phyloP scores from a whole-genome alignment of 495 filamentous ascomycete species.

The Aspergillus taichungensis region DNA sequence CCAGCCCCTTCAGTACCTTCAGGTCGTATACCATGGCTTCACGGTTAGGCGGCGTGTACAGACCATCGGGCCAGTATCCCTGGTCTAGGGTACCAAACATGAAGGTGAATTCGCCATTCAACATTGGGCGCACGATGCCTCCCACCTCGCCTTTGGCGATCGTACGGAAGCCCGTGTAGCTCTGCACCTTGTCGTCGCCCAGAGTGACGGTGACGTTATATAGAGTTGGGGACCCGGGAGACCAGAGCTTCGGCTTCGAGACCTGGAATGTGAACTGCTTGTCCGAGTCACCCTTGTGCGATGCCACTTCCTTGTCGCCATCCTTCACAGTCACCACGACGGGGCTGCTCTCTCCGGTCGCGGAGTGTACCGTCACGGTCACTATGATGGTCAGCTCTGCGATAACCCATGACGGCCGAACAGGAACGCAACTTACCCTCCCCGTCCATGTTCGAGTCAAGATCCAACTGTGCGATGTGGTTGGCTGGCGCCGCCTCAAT shows the following conservation, averaged over 20 bases:
- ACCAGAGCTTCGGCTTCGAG: conserved; percentile 46
- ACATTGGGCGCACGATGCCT: conserved; percentile 49
- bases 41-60: conserved; percentile 49
- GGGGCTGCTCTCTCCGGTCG: conserved; percentile 12
- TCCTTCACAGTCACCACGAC: conserved; percentile 39
- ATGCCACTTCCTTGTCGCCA: conserved; percentile 28
- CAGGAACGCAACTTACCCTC: conserved; percentile 30
- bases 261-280: conserved; percentile 44
- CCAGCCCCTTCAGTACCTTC: conserved; percentile 48
- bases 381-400: conserved; percentile 26
- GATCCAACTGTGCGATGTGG: conserved; percentile 46
- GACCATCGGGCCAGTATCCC: conserved; percentile 61
- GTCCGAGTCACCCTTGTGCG: conserved; percentile 33
- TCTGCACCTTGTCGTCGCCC: conserved; percentile 44
- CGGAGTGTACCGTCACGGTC: conserved; percentile 39
- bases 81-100: conserved; percentile 61
- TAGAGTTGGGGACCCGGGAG: conserved; percentile 48
- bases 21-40: conserved; percentile 62
- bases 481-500: conserved; percentile 49
- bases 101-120: conserved; percentile 59
- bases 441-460: conserved; percentile 51
- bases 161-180: conserved; percentile 62
- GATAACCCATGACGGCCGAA: neutral
- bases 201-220: conserved; percentile 53
- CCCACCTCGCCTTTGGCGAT: conserved; percentile 43